phyloP scores from a whole-genome alignment of 148 eudicot species.

The Silene conica region DNA sequence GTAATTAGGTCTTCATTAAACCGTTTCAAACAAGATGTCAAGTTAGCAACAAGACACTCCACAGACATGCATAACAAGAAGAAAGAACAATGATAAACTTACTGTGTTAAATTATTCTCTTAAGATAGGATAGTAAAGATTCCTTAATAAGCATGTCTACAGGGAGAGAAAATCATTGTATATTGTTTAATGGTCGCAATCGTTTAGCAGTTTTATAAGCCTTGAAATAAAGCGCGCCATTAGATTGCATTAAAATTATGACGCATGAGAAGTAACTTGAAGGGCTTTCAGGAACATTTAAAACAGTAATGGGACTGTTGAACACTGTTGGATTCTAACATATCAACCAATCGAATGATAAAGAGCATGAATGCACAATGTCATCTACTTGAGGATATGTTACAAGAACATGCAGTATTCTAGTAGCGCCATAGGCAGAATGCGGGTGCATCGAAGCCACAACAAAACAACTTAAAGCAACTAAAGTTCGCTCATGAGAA shows the following conservation, averaged over 20 bases:
- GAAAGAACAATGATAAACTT: background rate
- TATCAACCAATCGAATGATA: background rate
- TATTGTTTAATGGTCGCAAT: background rate
- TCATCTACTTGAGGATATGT: background rate
- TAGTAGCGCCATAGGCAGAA: background rate
- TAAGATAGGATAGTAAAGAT: background rate
- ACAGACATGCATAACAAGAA: background rate
- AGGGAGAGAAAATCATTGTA: background rate
- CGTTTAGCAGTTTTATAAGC: background rate
- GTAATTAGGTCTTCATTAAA: background rate
- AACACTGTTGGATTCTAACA: conserved; percentile 10
- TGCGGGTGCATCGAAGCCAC: background rate
- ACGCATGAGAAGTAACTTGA: background rate
- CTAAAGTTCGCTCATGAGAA: background rate
- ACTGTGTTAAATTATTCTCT: background rate
- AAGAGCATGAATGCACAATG: background rate
- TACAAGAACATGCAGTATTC: background rate
- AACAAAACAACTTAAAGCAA: background rate
- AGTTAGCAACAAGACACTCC: background rate
- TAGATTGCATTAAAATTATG: background rate
- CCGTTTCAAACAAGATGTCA: background rate
- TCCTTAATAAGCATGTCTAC: background rate
- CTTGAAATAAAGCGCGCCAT: background rate
- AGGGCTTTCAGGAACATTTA: background rate
- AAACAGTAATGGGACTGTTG: background rate